These are phyloP conservation scores for Spinacia oleracea DNA, from an alignment of 179 eudicot genomes.

Conservation along the genomic window DNA sequence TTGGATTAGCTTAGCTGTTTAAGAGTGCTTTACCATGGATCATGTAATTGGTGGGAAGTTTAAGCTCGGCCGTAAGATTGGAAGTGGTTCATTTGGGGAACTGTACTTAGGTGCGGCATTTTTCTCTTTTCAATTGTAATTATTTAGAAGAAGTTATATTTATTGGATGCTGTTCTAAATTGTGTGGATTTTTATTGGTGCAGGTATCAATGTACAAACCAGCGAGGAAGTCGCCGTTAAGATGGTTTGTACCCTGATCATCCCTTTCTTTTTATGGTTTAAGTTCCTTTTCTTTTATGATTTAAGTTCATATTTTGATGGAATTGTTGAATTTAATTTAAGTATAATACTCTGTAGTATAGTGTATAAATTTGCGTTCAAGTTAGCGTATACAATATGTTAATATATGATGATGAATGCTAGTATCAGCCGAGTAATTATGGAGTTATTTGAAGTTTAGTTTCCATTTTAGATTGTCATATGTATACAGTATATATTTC, in stretches of 20 bases:
- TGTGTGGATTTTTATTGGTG: conserved; percentile 22
- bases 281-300: neutral
- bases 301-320: neutral
- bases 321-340: neutral
- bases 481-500: neutral
- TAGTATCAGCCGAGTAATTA: neutral
- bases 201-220: conserved; percentile 86
- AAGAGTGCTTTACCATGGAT: conserved; percentile 51
- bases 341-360: no score
- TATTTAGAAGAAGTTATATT: conserved; percentile 2
- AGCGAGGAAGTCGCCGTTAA: conserved; percentile 93
- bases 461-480: neutral
- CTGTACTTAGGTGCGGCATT: conserved; percentile 64
- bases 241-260: conserved; percentile 53
- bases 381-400: neutral
- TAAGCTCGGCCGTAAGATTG: conserved; percentile 92
- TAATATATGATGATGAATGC: neutral
- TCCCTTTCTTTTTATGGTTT: neutral
- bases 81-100: conserved; percentile 96
- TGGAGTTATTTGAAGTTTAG: neutral
- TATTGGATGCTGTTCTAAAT: conserved; percentile 15
- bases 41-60: conserved; percentile 81
- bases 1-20: conserved; percentile 6
- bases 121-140: neutral
- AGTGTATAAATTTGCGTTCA: no score